Evolutionary conservation across 768 basidiomycete genomes (phyloP).

Genomic region (Tulasnella sp.): DNA sequence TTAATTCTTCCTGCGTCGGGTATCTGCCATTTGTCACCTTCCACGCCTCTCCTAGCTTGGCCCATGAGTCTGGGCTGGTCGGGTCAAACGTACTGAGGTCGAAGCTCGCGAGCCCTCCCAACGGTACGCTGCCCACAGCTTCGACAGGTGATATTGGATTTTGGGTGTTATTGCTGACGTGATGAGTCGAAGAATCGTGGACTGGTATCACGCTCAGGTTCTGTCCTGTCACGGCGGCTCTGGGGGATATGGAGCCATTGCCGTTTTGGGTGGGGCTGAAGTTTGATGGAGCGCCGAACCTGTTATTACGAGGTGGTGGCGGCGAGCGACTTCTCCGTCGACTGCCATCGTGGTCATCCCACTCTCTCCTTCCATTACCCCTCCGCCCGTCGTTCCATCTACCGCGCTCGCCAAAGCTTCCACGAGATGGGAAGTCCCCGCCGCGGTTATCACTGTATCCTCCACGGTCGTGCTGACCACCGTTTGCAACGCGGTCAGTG

Average conservation of each 20-base stretch:
- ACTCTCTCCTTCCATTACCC: constrained; percentile 2
- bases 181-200: neutral
- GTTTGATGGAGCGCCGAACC: too few species aligned
- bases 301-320: neutral
- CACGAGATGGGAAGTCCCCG: neutral
- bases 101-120: constrained; percentile 52
- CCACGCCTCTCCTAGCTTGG: constrained; percentile 72
- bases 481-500: constrained; percentile 27
- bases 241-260: too few species aligned
- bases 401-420: neutral
- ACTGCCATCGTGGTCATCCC: neutral
- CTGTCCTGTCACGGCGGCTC: too few species aligned
- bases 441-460: constrained; percentile 48
- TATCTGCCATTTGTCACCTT: constrained; percentile 50
- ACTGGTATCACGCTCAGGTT: neutral
- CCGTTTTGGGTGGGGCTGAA: constrained; percentile 18
- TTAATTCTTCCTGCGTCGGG: constrained; percentile 66
- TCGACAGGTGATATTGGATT: neutral
- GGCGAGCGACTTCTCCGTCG: constrained; percentile 10
- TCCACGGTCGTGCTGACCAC: constrained; percentile 38
- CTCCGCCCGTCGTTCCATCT: neutral
- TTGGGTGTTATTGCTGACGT: neutral
- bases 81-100: constrained; percentile 64
- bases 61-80: constrained; percentile 65
- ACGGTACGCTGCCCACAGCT: neutral